Base-by-base conservation (phyloP, 202 grass and related monocot species). In the Setaria viridis region DNA sequence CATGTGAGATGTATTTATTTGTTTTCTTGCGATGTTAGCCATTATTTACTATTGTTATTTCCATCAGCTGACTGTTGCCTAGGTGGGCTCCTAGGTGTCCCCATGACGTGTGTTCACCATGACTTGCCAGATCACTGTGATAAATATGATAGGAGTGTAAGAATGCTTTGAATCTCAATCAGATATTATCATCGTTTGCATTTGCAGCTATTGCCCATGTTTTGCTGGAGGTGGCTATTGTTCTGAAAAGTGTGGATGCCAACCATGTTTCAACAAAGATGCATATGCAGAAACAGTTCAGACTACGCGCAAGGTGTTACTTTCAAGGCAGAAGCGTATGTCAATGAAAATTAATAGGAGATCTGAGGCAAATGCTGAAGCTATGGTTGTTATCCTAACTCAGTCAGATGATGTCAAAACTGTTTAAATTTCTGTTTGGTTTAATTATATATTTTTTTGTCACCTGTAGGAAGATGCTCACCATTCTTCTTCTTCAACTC, bases 131-230 rank as follows among this genome's bases (percentile, higher is more conserved):
- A 77, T 59, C 11, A 20, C 37, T 43, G 20, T 70, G 67, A 70
- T 70, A 33, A 45, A 41, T 62, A 45, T 77, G 9, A 60, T 77
- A 50, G 9, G 19, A 33, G 10, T 48, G 37, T 59, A 50, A 60
- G 9, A 60, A 69, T 74, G 35, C 48, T 78, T 54, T 66, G 48
- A 15, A 70, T 81, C 11, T 46, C 64, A 25, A 64, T 85, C 63
- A 59, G 64, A 57, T 62, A 67, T 72, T 59, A 70, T 78, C 21
- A 19, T 62, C 33, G 13, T 74, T 83, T 85, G 63, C 42, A 17
- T 84, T 63, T 89, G 84, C 76, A 95, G 93, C 67, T 95, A 95
- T 75, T 95, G 93, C 39, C 88, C 89, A 80, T 95, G 93, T 83
- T 95, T 90, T 84, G 6, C 93, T 77, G 86, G 85, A 76, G 93